Evolutionary conservation across 169 alveolate genomes (phyloP), one percentile per base, ranked within the genome.

Genomic region (Eimeria falciformis): DNA sequence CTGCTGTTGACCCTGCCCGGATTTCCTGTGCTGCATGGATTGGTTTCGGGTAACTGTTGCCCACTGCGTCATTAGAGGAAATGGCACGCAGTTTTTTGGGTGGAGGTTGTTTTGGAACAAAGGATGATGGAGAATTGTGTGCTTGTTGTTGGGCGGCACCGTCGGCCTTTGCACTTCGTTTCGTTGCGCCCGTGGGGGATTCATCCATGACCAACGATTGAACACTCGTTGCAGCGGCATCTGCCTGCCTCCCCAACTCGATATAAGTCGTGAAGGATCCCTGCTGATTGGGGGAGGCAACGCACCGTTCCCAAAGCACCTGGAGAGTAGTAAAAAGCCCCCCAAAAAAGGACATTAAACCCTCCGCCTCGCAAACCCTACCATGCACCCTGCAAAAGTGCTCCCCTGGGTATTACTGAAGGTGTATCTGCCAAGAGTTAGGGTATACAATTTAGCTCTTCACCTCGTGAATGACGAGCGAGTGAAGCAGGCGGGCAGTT

Each of bases 381-480:
- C 12, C 33, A 14, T 71, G 55, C 37, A 33, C 37, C 40, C 40
- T 33, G 40, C 40, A 33, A 33, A 33, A 33, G 40, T 33, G 40
- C 40, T 33, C 40, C 40, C 40, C 40, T 2, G 40, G 2, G 40
- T 33, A 33, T 33, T 2, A 33, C 40, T 33, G 40, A 33, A 33
- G 40, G 4, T 33, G 2, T 33, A 33, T 33, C 40, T 33, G 40
- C 40, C 40, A 33, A 1, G 40, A 33, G 40, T 33, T 33, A 33
- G 2, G 40, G 2, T 33, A 33, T 33, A 33, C 40, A 33, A 33
- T 33, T 33, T 33, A 33, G 40, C 40, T 33, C 14, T 7, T 18
- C 17, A 91, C 94, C 73, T 91, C 75, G 53, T 81, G 94, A 27
- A 91, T 81, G 45, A 91, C 47, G 27, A 91, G 66, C 37, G 53